phyloP scores from a whole-genome alignment of 176 grass and related monocot genomes.

The Carex kokanica region DNA sequence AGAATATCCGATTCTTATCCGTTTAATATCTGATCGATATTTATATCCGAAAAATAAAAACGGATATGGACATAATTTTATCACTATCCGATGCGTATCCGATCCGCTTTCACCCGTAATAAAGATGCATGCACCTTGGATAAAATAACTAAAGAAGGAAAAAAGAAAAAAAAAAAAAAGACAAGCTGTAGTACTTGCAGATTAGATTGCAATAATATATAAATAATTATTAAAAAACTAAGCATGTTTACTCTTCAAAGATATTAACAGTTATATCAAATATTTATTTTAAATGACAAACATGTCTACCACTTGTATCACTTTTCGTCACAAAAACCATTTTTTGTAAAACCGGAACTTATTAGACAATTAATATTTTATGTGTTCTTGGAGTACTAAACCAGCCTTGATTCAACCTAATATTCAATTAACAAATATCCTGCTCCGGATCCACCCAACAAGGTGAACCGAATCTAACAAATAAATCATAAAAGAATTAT shows the following conservation, averaged over 20 bases:
- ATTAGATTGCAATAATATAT: background rate
- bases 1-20: too few relatives aligned
- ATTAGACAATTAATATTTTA: background rate
- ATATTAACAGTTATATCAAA: too few relatives aligned
- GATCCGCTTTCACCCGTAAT: too few relatives aligned
- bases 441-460: constrained; percentile 11
- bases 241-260: background rate
- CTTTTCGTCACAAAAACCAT: background rate
- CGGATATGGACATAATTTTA: too few relatives aligned
- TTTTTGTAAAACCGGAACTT: background rate
- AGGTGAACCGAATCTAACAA: background rate
- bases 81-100: too few relatives aligned
- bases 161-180: background rate
- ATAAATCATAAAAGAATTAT: background rate
- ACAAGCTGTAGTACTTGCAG: constrained; percentile 4
- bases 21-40: too few relatives aligned
- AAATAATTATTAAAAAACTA: background rate
- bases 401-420: background rate
- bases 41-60: too few relatives aligned
- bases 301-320: background rate
- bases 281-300: background rate
- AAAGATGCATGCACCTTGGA: background rate
- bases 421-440: background rate
- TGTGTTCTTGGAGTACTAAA: constrained; percentile 1
- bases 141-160: background rate